Base-by-base conservation (phyloP, 306 rosid genomes). In the Heteromeles arbutifolia region DNA sequence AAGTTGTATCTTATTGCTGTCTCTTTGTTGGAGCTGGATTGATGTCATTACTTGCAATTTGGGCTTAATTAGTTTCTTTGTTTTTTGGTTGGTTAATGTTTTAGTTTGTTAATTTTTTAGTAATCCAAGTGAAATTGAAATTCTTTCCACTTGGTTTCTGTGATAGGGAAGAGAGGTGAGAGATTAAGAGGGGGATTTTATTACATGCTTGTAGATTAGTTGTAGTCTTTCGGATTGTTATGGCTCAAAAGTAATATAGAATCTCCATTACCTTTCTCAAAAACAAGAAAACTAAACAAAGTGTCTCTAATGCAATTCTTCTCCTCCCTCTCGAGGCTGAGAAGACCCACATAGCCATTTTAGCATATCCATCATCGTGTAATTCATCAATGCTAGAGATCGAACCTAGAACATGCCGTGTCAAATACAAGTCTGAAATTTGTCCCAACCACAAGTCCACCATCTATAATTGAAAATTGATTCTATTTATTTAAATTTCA, bases 21-120 rank as follows among this genome's bases (percentile, higher is more conserved):
- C 98, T 96, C 66, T 96, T 96, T 66, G 90, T 96, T 63, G 99
- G 99, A 15, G 99, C 99, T 44, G 99, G 97, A 34, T 75, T 89
- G 80, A 96, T 96, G 99, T 88, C 99, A 77, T 79, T 75, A 8
- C 89, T 96, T 14, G 98, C 99, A 11, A 82, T 96, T 66, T 96
- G 98, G 98, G 98, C 97, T 4, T 96, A 84, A 90, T 43, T 48
- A 15, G 9, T 65, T 18, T 21, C 0, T 59, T 78, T 8, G 8
- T 63, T 50, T 50, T 34, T 69, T 39, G 65, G 28, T 28, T 3
- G 39, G 44, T 41, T 37, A 50, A 25, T 21, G 63, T 43, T 25
- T 15, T 26, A n/a, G n/a, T n/a, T n/a, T n/a, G 44, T 41, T 37
- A 50, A 25, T 21, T 45, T 43, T 25, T 15, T 26, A 61, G 43